Evolutionary conservation across 2,329 filamentous ascomycete species (phyloP).

Genomic region (Botrytis medusae): DNA sequence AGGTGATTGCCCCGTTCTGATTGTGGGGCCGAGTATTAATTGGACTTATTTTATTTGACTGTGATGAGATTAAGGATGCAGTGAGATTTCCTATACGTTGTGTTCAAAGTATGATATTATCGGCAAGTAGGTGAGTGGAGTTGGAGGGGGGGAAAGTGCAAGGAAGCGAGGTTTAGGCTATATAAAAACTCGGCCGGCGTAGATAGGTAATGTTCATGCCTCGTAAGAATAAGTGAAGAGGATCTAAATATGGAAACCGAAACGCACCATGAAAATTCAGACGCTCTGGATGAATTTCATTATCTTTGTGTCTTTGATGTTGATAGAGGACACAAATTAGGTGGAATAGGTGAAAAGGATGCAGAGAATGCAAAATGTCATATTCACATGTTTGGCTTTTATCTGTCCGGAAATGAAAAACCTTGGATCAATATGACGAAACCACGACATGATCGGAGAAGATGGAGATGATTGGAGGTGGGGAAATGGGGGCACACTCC

Average conservation of each 20-base stretch:
- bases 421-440: slow-evolving; percentile 18
- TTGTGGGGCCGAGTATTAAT: not conserved
- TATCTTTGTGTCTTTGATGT: not conserved
- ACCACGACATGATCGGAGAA: slow-evolving; percentile 12
- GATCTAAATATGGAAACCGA: slow-evolving; percentile 1
- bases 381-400: slow-evolving; percentile 10
- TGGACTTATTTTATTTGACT: not conserved
- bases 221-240: slow-evolving; percentile 1
- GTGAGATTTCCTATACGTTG: not conserved
- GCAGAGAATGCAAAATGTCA: slow-evolving; percentile 17
- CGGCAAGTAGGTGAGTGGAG: slow-evolving; percentile 7
- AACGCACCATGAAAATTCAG: not conserved
- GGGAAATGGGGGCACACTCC: slow-evolving; percentile 7
- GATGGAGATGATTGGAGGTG: slow-evolving; percentile 11
- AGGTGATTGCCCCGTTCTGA: not conserved
- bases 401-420: not conserved
- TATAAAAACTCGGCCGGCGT: not conserved
- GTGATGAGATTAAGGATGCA: not conserved
- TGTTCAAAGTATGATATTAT: not conserved
- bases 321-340: not conserved
- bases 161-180: slow-evolving; percentile 11
- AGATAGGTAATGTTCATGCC: not conserved
- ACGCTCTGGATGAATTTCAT: not conserved
- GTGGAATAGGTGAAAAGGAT: slow-evolving; percentile 8
- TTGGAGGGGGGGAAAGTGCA: not conserved